Percentiles rank a stretch among this genome's conserved stretches.
These are phyloP conservation scores for Zymoseptoria ardabiliae DNA, from an alignment of 2,329 filamentous ascomycete genomes.

Conservation along the genomic window DNA sequence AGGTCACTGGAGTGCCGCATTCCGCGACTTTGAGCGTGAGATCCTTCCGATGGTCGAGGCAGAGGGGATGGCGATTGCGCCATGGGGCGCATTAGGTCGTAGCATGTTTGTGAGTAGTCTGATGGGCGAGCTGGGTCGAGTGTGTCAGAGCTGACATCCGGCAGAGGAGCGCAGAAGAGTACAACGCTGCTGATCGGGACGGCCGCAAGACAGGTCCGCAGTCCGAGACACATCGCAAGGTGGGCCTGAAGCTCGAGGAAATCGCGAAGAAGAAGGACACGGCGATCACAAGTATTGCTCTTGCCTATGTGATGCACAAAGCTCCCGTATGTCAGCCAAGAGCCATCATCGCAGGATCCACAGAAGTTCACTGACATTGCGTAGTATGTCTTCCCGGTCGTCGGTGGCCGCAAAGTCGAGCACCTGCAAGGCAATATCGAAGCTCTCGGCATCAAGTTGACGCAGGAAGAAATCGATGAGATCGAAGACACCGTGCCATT, in stretches of 20 bases:
- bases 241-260: slow-evolving; percentile 53
- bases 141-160: neutral
- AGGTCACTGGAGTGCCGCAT: slow-evolving; percentile 31
- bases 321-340: slow-evolving; percentile 4
- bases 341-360: too few relatives aligned
- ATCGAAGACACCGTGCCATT: slow-evolving; percentile 58
- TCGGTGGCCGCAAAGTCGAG: slow-evolving; percentile 61
- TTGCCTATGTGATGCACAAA: slow-evolving; percentile 37
- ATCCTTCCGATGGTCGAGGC: slow-evolving; percentile 39
- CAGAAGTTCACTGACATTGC: neutral
- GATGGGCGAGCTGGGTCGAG: neutral
- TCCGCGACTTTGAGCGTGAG: slow-evolving; percentile 39
- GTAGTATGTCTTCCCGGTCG: slow-evolving; percentile 56
- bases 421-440: slow-evolving; percentile 65
- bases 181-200: slow-evolving; percentile 26
- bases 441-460: slow-evolving; percentile 55
- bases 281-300: slow-evolving; percentile 48
- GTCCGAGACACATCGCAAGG: slow-evolving; percentile 37
- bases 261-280: slow-evolving; percentile 51
- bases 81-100: slow-evolving; percentile 45
- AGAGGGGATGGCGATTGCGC: slow-evolving; percentile 48
- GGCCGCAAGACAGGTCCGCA: slow-evolving; percentile 27
- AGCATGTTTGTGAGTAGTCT: slow-evolving; percentile 20
- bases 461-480: slow-evolving; percentile 54
- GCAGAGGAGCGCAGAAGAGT: slow-evolving; percentile 22